A percentile compares a stretch with the other conserved stretches of the same genome.
These are phyloP conservation scores for Pinus albicaulis DNA, from an alignment of 75 land plant genomes.

Conservation along the genomic window DNA sequence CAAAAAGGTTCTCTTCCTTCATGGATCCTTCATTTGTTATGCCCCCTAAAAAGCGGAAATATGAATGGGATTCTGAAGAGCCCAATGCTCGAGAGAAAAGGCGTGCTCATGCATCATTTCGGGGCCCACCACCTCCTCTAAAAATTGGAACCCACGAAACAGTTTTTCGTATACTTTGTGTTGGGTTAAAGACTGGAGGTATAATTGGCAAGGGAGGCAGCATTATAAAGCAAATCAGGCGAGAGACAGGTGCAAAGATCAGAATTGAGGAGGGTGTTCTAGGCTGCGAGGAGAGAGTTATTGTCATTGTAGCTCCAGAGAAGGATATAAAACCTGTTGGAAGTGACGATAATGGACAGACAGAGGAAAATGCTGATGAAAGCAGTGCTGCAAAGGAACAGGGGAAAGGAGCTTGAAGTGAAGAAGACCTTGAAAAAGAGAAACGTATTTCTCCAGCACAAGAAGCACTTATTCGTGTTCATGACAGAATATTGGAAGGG, in stretches of 20 bases:
- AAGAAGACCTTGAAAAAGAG: background rate
- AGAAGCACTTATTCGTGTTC: constrained; percentile 59
- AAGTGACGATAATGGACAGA: too few species aligned
- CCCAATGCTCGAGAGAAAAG: too few species aligned
- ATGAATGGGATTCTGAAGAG: too few species aligned
- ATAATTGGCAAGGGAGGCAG: constrained; percentile 83
- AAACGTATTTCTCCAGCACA: constrained; percentile 40
- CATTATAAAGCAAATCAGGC: constrained; percentile 48
- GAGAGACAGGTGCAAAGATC: constrained; percentile 75
- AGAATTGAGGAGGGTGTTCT: constrained; percentile 71
- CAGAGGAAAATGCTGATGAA: constrained; percentile 13
- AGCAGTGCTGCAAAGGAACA: background rate
- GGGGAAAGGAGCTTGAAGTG: background rate
- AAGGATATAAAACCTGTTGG: too few species aligned
- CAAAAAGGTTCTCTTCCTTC: too few species aligned
- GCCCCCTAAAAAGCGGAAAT: too few species aligned
- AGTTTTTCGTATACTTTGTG: constrained; percentile 68
- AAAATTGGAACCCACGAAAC: constrained; percentile 21
- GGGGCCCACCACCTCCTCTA: constrained; percentile 3
- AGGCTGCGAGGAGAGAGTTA: constrained; percentile 82
- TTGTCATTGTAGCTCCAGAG: constrained; percentile 51
- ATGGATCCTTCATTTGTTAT: too few species aligned
- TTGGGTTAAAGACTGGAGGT: constrained; percentile 56
- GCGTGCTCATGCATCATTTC: background rate
- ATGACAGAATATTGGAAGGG: constrained; percentile 51